phyloP scores from a whole-genome alignment of 2,329 filamentous ascomycete species.

The Xylariaceae sp. region DNA sequence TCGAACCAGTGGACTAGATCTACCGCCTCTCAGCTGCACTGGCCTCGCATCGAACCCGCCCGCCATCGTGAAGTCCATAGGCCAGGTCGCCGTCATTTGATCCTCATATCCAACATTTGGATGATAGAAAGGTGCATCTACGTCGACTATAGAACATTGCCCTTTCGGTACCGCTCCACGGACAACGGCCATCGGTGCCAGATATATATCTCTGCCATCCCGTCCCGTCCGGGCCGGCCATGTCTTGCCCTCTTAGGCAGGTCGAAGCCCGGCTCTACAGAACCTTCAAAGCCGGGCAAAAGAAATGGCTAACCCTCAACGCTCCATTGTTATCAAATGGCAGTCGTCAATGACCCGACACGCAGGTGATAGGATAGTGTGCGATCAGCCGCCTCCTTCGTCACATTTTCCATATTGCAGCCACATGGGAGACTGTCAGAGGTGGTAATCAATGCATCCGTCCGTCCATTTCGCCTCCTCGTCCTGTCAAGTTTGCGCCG shows the following conservation, averaged over 20 bases:
- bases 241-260: constrained; percentile 21
- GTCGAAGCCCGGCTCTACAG: constrained; percentile 5
- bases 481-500: too few species aligned
- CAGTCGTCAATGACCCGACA: background rate
- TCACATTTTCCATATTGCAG: constrained; percentile 12
- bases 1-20: too few species aligned
- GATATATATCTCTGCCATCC: background rate
- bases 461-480: background rate
- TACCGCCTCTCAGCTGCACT: too few species aligned
- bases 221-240: constrained; percentile 15
- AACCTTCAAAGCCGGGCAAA: background rate
- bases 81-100: too few species aligned
- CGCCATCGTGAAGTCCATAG: too few species aligned
- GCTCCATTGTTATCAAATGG: too few species aligned
- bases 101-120: too few species aligned
- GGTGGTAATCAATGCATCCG: background rate
- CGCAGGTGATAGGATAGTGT: background rate
- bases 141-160: background rate
- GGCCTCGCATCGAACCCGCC: too few species aligned
- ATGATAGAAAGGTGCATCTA: too few species aligned
- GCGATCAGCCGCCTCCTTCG: constrained; percentile 13
- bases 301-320: background rate
- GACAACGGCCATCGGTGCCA: constrained; percentile 5
- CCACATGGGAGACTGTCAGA: background rate
- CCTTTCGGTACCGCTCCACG: constrained; percentile 1